phyloP scores from a whole-genome alignment of 257 asterid species.

The Solanum chiquidenum region DNA sequence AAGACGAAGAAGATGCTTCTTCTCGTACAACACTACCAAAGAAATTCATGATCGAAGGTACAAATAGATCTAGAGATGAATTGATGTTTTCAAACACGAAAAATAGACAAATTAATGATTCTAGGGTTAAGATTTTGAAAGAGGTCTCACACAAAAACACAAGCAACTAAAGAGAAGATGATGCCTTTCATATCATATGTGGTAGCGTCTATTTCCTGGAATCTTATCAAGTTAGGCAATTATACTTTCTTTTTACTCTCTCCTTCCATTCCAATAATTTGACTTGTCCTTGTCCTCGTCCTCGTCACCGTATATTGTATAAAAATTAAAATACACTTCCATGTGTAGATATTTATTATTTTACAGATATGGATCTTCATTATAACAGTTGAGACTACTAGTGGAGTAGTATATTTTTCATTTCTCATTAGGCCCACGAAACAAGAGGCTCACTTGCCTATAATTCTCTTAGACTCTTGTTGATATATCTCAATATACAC shows the following conservation, averaged over 20 bases:
- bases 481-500: no score
- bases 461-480: not conserved
- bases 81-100: not conserved
- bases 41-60: constrained; percentile 30
- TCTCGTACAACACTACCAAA: constrained; percentile 32
- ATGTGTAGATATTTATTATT: not conserved
- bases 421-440: not conserved
- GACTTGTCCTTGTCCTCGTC: constrained; percentile 50
- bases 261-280: constrained; percentile 37
- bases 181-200: not conserved
- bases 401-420: not conserved
- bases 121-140: not conserved
- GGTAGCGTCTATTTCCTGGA: constrained; percentile 20
- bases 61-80: constrained; percentile 18
- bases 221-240: constrained; percentile 53
- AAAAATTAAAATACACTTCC: not conserved
- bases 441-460: constrained; percentile 1
- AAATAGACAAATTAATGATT: not conserved
- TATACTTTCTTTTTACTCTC: constrained; percentile 8
- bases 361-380: not conserved
- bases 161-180: not conserved
- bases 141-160: not conserved
- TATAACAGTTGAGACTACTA: not conserved
- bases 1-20: not conserved
- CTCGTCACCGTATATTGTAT: constrained; percentile 3